Base-by-base conservation (phyloP, 2,329 filamentous ascomycete species). In the Beauveria brongniartii region DNA sequence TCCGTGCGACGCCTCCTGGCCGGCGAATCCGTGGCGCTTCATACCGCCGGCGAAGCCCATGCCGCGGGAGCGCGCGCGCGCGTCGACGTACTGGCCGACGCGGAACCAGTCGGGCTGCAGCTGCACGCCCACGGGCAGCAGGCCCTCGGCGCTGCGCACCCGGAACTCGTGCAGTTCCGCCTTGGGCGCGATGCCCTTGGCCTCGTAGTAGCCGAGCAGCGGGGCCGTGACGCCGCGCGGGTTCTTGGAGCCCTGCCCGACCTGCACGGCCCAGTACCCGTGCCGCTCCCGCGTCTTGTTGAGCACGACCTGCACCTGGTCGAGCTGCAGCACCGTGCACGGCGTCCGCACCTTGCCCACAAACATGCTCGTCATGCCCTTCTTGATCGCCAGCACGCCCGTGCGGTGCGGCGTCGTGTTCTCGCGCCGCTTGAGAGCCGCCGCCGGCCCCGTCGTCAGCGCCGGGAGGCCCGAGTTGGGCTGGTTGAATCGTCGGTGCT, bases 31-130 rank as follows among this genome's bases (percentile, higher is more conserved):
- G 78, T 93, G 90, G 67, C 90, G 83, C 85, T 99, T 99, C 94
- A 99, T 99, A 67, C 91, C 94, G 82, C 94, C 94, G 10, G 89
- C 91, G 73, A 97, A 99, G 8, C 94, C 94, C 84, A 91, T 93
- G 58, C 94, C 94, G 71, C 90, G 85, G 67, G 86, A 88, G 70
- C 89, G 85, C 54, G 86, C 88, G 69, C 87, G 83, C 59, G 91
- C 87, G 77, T 99, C 94, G 63, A 99, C 89, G 74, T 86, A 95
- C 77, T 97, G 92, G 20, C 94, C 94, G 70, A 88, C 84, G 68
- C 87, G 82, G 77, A 97, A 97, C 90, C 94, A 96, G 69, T 90
- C 87, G n/a, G 94, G 91, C 64, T 83, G 82, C 66, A 99, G 83
- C 67, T 83, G 79, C 68, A 87, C 80, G 47, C 94, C 94, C 26